phyloP scores from a whole-genome alignment of 2,329 filamentous ascomycete species.

The Claviceps sp. region DNA sequence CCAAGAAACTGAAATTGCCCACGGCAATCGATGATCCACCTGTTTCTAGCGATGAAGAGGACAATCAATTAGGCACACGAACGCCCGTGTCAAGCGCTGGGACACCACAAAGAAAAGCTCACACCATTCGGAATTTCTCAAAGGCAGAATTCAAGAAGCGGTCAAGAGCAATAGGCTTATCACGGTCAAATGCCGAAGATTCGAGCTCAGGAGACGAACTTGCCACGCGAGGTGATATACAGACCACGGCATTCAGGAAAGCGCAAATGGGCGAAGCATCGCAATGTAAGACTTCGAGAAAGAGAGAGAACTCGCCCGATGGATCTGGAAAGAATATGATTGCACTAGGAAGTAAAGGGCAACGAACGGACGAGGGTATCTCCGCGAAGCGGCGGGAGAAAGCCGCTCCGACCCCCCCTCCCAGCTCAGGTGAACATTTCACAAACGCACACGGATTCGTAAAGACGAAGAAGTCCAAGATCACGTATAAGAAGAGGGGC shows the following conservation, averaged over 20 bases:
- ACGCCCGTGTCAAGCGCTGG: slow-evolving; percentile 1
- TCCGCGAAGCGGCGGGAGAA: not conserved
- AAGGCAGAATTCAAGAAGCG: not conserved
- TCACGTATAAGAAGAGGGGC: slow-evolving; percentile 14
- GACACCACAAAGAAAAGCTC: not conserved
- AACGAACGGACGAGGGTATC: not conserved
- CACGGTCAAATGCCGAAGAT: slow-evolving; percentile 6
- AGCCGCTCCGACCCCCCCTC: not conserved
- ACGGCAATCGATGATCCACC: slow-evolving; percentile 13
- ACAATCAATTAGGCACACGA: not conserved
- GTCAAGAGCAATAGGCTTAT: not conserved
- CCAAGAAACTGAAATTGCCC: slow-evolving; percentile 6
- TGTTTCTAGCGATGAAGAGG: slow-evolving; percentile 17
- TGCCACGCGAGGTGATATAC: slow-evolving; percentile 18
- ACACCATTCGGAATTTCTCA: not conserved
- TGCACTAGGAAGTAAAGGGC: slow-evolving; percentile 4
- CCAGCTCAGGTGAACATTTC: slow-evolving; percentile 13
- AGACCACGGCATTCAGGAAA: slow-evolving; percentile 17
- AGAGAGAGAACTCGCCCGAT: slow-evolving; percentile 1
- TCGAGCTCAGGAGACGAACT: slow-evolving; percentile 14
- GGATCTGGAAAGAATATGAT: not conserved
- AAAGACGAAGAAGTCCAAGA: slow-evolving; percentile 8
- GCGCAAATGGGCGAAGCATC: not conserved
- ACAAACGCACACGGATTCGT: slow-evolving; percentile 13
- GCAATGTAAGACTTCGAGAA: slow-evolving; percentile 2